Conservation (phyloP, 2,329 filamentous ascomycete species). For the Catunica adiposa region DNA sequence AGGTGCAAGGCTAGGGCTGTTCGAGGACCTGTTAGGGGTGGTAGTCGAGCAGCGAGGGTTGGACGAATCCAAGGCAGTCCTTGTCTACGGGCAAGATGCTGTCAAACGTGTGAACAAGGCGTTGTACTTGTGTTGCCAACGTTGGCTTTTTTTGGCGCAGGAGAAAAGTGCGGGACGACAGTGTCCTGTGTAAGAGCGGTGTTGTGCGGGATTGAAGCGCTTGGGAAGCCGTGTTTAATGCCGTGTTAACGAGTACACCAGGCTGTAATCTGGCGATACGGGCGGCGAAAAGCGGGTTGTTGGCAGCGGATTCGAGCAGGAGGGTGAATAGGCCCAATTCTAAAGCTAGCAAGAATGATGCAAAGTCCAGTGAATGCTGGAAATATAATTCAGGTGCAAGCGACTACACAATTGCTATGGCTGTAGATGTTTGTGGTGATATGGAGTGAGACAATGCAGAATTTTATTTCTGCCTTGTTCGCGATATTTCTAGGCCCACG, state of each 20-base stretch:
- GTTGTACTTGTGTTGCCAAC: background rate
- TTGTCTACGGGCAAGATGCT: background rate
- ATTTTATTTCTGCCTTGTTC: too few species aligned
- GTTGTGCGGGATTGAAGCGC: background rate
- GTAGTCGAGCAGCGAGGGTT: background rate
- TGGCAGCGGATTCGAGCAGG: background rate
- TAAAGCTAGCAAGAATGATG: too few species aligned
- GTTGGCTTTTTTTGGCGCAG: background rate
- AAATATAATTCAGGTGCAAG: too few species aligned
- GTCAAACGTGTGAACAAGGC: background rate
- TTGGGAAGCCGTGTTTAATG: background rate
- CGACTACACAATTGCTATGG: too few species aligned
- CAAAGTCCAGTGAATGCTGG: too few species aligned
- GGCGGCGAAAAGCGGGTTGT: background rate
- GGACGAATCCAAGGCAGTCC: background rate
- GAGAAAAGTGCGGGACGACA: background rate
- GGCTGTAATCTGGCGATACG: background rate
- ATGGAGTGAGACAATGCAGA: too few species aligned
- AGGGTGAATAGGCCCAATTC: background rate
- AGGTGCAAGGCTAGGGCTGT: background rate
- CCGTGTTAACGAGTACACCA: background rate
- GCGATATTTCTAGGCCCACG: too few species aligned
- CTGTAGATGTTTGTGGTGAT: too few species aligned
- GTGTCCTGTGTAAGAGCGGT: too few species aligned
- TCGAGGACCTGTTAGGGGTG: background rate